Percentiles rank a stretch among this genome's conserved stretches.
Evolutionary conservation across 2,329 filamentous ascomycete genomes (phyloP).

Genomic region (Xylariaceae sp.): DNA sequence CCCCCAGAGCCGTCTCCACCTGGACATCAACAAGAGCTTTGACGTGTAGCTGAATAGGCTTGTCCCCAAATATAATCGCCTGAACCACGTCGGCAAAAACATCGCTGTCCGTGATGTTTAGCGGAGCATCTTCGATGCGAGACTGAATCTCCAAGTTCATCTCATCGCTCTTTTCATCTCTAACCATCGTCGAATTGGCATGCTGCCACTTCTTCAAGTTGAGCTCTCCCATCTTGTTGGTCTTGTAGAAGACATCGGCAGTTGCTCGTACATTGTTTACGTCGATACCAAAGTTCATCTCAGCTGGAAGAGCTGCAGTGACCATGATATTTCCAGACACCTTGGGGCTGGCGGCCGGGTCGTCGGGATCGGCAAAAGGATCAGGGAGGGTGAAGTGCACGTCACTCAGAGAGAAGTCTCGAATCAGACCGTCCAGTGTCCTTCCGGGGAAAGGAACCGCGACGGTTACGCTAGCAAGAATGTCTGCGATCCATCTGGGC

Average conservation of each 20-base stretch:
- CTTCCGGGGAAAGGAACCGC: constrained; percentile 80
- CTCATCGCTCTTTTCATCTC: constrained; percentile 51
- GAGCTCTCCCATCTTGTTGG: constrained; percentile 72
- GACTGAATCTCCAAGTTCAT: constrained; percentile 69
- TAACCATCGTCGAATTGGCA: constrained; percentile 70
- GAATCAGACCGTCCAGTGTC: constrained; percentile 75
- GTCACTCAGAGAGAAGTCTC: constrained; percentile 79
- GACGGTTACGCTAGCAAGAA: constrained; percentile 75
- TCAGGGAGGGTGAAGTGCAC: constrained; percentile 83
- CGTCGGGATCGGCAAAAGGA: constrained; percentile 68
- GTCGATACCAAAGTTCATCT: constrained; percentile 80
- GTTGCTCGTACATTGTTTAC: constrained; percentile 71
- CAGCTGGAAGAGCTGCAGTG: constrained; percentile 69
- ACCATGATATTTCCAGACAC: constrained; percentile 82
- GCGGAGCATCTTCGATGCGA: constrained; percentile 68
- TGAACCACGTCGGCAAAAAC: constrained; percentile 79
- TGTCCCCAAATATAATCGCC: constrained; percentile 67
- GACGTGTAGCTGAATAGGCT: constrained; percentile 66
- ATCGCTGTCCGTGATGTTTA: constrained; percentile 74
- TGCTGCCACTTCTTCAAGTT: constrained; percentile 77
- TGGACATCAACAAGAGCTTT: constrained; percentile 77
- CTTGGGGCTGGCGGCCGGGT: constrained; percentile 66
- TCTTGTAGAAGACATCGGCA: constrained; percentile 75
- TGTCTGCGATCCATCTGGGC: constrained; percentile 74
- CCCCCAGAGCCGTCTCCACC: constrained; percentile 74